Conservation (phyloP, 2,329 filamentous ascomycete genomes). For the Canariomyces notabilis region DNA sequence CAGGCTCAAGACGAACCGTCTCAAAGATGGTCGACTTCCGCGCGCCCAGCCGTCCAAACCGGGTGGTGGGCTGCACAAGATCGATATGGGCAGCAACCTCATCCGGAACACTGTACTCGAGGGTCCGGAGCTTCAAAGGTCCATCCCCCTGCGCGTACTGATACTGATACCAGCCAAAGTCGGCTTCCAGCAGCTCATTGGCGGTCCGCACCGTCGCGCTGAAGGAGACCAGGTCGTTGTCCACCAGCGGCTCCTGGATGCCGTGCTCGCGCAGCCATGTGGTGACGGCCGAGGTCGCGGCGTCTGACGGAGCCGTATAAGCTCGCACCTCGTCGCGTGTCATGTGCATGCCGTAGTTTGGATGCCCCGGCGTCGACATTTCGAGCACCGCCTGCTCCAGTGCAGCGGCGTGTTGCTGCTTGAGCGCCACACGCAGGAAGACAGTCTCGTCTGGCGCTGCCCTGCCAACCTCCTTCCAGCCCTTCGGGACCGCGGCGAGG, state of each 20-base stretch:
- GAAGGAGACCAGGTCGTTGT: constrained; percentile 60
- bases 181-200: constrained; percentile 51
- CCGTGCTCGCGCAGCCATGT: constrained; percentile 51
- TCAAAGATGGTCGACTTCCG: constrained; percentile 37
- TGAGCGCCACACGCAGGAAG: constrained; percentile 44
- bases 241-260: constrained; percentile 41
- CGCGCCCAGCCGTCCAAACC: constrained; percentile 48
- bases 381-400: constrained; percentile 57
- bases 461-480: constrained; percentile 34
- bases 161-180: constrained; percentile 55
- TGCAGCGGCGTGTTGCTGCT: constrained; percentile 41
- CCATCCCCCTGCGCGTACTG: constrained; percentile 37
- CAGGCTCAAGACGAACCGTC: constrained; percentile 27
- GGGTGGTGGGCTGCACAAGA: constrained; percentile 61
- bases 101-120: constrained; percentile 57
- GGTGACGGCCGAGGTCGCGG: constrained; percentile 45
- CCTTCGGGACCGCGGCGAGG: constrained; percentile 32
- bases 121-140: constrained; percentile 44
- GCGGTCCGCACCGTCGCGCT: constrained; percentile 46
- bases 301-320: constrained; percentile 46
- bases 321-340: constrained; percentile 54
- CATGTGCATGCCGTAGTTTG: constrained; percentile 57
- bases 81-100: constrained; percentile 50
- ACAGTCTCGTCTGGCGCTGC: constrained; percentile 37
- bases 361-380: constrained; percentile 55